A percentile compares a stretch with the other conserved stretches of the same genome.
These are phyloP conservation scores for Calamus simplicifolius DNA, from an alignment of 176 grass and related monocot genomes.

Conservation along the genomic window DNA sequence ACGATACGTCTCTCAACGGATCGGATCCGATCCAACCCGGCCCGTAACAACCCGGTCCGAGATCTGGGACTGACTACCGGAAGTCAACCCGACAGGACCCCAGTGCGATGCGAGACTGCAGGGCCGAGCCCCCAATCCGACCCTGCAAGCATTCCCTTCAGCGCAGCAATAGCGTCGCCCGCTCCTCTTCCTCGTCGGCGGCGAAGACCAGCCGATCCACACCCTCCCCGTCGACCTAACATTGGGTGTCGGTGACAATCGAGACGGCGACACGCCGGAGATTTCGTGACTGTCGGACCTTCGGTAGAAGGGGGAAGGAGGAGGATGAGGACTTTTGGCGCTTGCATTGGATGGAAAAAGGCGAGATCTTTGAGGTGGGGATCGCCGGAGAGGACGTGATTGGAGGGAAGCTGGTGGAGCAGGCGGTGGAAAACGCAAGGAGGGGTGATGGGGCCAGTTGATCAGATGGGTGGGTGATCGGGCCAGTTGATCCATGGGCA, in stretches of 20 bases:
- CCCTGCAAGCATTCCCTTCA: constrained; percentile 10
- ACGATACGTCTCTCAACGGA: no score
- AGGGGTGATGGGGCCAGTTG: no score
- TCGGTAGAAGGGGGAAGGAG: not conserved
- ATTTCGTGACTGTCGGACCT: constrained; percentile 9
- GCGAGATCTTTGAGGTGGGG: constrained; percentile 31
- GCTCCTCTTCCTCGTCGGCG: constrained; percentile 13
- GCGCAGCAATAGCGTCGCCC: constrained; percentile 34
- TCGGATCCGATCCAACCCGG: no score
- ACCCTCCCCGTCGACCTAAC: constrained; percentile 54
- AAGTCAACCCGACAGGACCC: no score
- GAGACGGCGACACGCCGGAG: constrained; percentile 24
- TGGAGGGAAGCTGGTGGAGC: constrained; percentile 10
- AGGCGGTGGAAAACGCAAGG: no score
- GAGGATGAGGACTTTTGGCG: no score
- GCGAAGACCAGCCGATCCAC: constrained; percentile 47
- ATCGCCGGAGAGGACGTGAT: constrained; percentile 57
- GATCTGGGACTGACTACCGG: no score
- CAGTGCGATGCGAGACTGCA: not conserved
- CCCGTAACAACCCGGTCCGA: no score
- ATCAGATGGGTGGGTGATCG: no score
- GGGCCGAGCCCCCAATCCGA: constrained; percentile 52
- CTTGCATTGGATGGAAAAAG: not conserved
- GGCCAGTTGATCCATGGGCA: no score
- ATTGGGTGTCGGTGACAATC: constrained; percentile 44